Base-by-base conservation (phyloP, 116 monocot species). In the Phalaenopsis hybrid region DNA sequence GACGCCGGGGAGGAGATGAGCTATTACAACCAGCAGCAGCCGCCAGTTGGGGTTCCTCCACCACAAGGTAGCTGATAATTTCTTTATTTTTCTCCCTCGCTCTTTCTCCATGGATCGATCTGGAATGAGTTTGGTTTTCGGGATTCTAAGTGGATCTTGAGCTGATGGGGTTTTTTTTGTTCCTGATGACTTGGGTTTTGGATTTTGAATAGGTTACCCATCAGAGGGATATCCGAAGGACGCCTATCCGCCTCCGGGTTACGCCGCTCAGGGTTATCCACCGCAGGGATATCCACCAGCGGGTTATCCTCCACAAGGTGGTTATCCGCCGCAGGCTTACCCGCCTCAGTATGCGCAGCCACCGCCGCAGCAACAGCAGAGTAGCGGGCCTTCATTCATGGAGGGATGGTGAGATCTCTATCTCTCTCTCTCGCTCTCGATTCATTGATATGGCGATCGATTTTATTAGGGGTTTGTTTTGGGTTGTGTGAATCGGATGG, bases 11-110 rank as follows among this genome's bases (percentile, higher is more conserved):
- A 23, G 10, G 33, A 55, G 46, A 91, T 91, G 91, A 91, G 91
- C 73, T 91, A 91, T 83, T 91, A 91, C 91, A 86, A 91, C 75
- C 86, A 87, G 82, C 88, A 88, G 67, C 86, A 88, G 25, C 85
- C 87, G 13, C 89, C 87, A 25, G 91, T 91, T 74, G 89, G 91
- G 31, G 89, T 89, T 28, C 91, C 91, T 37, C 91, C 91, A 4
- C 87, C 89, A 28, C 91, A 91, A 87, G 91, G 91, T 91, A 49
- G 13, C 4, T n/a, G 1, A 44, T 33, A 51, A 51, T 51, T 13
- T 51, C 13, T 51, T 3, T 51, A 8, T 13, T 10, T 51, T 13
- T 44, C 51, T 51, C 13, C 3, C 2, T 13, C 0, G 9, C 50
- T 50, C 17, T 43, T 51, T 79, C 10, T 80, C 44, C 75, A 75